Evolutionary conservation across 192 early-diverging fungal species (phyloP), one percentile per base, ranked within the genome.

Genomic region (Funneliformis mosseae): DNA sequence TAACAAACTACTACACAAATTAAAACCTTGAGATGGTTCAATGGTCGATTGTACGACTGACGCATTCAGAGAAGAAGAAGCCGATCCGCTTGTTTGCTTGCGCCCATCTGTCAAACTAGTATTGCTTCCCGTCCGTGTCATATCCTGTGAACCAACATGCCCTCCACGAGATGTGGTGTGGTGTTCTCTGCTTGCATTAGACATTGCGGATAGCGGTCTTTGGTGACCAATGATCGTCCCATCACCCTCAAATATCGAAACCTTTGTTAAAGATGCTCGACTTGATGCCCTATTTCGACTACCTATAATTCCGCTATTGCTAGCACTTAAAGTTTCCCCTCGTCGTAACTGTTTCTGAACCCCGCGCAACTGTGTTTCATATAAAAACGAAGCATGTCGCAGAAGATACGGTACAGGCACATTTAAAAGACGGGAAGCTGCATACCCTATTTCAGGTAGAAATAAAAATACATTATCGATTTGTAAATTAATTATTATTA

Each of bases 321-420:
- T 78, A 33, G 66, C 63, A 70, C 68, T 81, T 23, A 74, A 59
- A 62, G 78, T 66, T 82, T 86, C 83, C 23, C 77, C 83, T 4
- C 79, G 27, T 28, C 84, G 80, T 38, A 87, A 60, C 39, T 87
- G 86, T 25, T 77, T 77, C 5, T 85, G 83, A 28, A 88, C 77
- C 23, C 83, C 87, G 11, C 87, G 87, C 50, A 91, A 77, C 67
- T 91, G 90, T 16, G 83, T 91, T 80, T 91, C 87, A 77, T 88
- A 89, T 14, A 88, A 77, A 39, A 85, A 87, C 2, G 88, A 82
- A 10, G 90, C 87, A 81, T 91, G 88, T 23, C 85, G 83, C 62
- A 89, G 84, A 7, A 91, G 82, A 66, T 88, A 89, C 11, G 85
- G 81, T 0, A 86, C 82, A 8, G 90, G 90, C 0, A 89, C 85